phyloP scores from a whole-genome alignment of 2,329 filamentous ascomycete genomes.

The Colletotrichum eremochloae region DNA sequence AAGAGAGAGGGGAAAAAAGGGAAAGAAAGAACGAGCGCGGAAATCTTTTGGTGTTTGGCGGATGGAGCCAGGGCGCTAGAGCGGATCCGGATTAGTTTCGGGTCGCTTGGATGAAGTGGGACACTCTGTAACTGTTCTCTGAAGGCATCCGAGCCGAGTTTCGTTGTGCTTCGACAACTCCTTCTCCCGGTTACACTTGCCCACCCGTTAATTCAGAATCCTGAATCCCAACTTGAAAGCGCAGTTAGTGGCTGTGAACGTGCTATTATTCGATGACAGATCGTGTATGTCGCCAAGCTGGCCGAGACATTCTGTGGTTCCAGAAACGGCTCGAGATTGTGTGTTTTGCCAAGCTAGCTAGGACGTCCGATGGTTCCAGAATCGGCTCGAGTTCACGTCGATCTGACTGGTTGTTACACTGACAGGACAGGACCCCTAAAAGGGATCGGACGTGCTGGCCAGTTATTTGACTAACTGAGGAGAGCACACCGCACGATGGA shows the following conservation, averaged over 20 bases:
- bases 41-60: conserved; percentile 27
- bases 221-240: conserved; percentile 3
- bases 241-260: background rate
- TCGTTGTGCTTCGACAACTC: conserved; percentile 11
- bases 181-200: conserved; percentile 14
- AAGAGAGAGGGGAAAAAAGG: background rate
- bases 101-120: background rate
- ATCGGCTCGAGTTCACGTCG: conserved; percentile 14
- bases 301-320: background rate
- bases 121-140: background rate
- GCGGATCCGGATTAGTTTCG: conserved; percentile 29
- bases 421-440: conserved; percentile 26
- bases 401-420: conserved; percentile 7
- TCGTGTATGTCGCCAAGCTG: conserved; percentile 8
- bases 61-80: conserved; percentile 22
- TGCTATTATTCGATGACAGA: background rate
- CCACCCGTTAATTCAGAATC: background rate
- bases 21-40: conserved; percentile 13
- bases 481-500: background rate
- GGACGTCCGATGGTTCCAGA: background rate
- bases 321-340: background rate
- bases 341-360: conserved; percentile 20
- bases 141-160: conserved; percentile 19
- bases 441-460: background rate
- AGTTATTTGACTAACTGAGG: conserved; percentile 27